These are phyloP conservation scores for Acacia acuminata DNA, from an alignment of 306 rosid species.

Conservation along the genomic window DNA sequence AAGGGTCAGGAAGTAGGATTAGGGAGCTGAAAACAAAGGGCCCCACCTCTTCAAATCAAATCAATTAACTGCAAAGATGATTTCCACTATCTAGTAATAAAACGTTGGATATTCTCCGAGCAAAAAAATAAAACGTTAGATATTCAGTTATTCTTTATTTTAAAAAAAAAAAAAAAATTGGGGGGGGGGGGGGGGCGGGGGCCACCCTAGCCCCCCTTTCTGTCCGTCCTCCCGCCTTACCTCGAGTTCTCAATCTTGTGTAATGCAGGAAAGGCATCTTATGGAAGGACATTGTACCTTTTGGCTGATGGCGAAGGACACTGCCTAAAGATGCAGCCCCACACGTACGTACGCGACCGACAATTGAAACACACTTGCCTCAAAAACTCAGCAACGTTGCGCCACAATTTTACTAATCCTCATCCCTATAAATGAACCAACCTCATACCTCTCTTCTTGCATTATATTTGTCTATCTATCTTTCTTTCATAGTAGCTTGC, in stretches of 20 bases:
- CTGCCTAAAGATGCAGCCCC: background rate
- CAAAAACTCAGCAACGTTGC: background rate
- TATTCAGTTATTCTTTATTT: no score
- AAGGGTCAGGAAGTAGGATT: no score
- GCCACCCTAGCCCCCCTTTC: no score
- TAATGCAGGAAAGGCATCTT: background rate
- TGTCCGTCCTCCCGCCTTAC: no score
- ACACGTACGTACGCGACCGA: background rate
- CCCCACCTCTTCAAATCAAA: no score
- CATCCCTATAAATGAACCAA: slow-evolving; percentile 9
- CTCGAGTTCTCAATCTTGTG: background rate
- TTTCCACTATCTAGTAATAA: no score
- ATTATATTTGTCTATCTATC: background rate
- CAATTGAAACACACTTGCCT: background rate
- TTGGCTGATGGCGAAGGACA: background rate
- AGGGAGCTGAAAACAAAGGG: no score
- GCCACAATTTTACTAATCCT: slow-evolving; percentile 16
- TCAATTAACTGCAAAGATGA: no score
- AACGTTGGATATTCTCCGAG: no score
- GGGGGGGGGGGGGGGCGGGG: no score
- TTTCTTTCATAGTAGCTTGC: background rate
- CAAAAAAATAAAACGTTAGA: no score
- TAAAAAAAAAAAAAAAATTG: no score
- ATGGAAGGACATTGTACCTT: background rate
- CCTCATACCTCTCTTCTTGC: background rate